Base-by-base conservation (phyloP, 495 filamentous ascomycete genomes). In the Parathielavia appendiculata region DNA sequence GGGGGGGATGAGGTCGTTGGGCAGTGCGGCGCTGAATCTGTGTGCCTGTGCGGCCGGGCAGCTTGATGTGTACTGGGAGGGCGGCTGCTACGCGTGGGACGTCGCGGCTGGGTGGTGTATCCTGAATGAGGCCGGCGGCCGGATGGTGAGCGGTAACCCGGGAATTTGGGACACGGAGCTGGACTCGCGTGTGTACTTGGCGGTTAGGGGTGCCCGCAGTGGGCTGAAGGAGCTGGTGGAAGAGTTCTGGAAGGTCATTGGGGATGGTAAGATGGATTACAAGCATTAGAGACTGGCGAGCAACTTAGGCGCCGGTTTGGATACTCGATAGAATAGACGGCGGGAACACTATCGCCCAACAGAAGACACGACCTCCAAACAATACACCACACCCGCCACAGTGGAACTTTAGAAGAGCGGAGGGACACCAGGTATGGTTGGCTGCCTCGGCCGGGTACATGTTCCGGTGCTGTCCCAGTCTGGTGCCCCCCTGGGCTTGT, bases 11-110 rank as follows among this genome's bases (percentile, higher is more conserved):
- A 74, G 92, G 23, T 84, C 78, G 65, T 64, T 92, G 63, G 92
- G 92, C 1, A 86, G 80, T 46, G 92, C 92, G 12, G 92, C 91
- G 32, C 72, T 96, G 65, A 96, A 96, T 65, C 66, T 95, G 16
- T 93, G 89, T 56, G 80, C 77, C n/a, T 86, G 91, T 43, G 92
- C 92, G 16, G 79, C 81, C 1, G 92, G 92, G 1, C 81, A 83
- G 63, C 61, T 93, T 34, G 92, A 97, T 73, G 53, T 85, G 34
- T 96, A 95, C 63, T 97, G 92, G 92, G 92, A 97, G 66, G 90
- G 89, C 14, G 92, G 92, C 9, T 92, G 88, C 69, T 96, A 90
- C 87, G 89, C 88, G 30, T 96, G 92, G 92, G 92, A 97, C 75
- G 90, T 96, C 13, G 88, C 86, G 63, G 92, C 92, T 9, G 92